A percentile compares a stretch with the other conserved stretches of the same genome.
Evolutionary conservation across 495 filamentous ascomycete genomes (phyloP).

Genomic region (Penicillium psychrofluorescens): DNA sequence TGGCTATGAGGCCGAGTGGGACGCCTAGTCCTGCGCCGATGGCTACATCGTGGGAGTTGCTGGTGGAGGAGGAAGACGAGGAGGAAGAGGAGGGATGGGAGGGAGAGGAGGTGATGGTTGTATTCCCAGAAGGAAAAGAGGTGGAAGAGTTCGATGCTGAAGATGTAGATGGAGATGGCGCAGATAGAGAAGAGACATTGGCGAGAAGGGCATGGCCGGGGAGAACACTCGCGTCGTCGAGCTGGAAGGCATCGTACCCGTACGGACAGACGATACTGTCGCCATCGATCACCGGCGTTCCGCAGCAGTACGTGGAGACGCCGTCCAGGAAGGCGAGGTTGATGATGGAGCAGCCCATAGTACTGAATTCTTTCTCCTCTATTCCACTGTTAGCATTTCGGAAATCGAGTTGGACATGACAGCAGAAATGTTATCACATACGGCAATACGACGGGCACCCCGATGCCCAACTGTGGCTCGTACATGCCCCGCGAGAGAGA

Average conservation of each 20-base stretch:
- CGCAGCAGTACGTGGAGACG: slow-evolving; percentile 23
- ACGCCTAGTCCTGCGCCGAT: slow-evolving; percentile 22
- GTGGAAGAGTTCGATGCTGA: slow-evolving; percentile 15
- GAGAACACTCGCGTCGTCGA: slow-evolving; percentile 11
- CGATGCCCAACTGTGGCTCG: slow-evolving; percentile 7
- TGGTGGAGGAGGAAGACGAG: slow-evolving; percentile 22
- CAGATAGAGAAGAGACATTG: slow-evolving; percentile 6
- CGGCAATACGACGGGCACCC: slow-evolving; percentile 12
- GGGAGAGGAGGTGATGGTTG: slow-evolving; percentile 18
- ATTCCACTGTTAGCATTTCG: too few relatives aligned
- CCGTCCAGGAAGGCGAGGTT: slow-evolving; percentile 10
- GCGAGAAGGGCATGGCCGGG: slow-evolving; percentile 13
- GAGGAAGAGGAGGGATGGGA: slow-evolving; percentile 12
- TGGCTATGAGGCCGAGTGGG: slow-evolving; percentile 21
- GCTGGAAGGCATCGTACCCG: slow-evolving; percentile 10
- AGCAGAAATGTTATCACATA: not conserved
- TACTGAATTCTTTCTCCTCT: not conserved
- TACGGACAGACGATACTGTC: slow-evolving; percentile 11
- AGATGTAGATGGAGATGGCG: slow-evolving; percentile 7
- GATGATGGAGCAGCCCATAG: slow-evolving; percentile 19
- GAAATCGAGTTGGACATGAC: too few relatives aligned
- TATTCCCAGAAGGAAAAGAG: too few relatives aligned
- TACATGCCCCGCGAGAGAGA: slow-evolving; percentile 9
- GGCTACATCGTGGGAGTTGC: slow-evolving; percentile 10
- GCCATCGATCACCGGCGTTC: slow-evolving; percentile 11